phyloP scores from a whole-genome alignment of 2,329 filamentous ascomycete species.

The Colletotrichum falcatum region DNA sequence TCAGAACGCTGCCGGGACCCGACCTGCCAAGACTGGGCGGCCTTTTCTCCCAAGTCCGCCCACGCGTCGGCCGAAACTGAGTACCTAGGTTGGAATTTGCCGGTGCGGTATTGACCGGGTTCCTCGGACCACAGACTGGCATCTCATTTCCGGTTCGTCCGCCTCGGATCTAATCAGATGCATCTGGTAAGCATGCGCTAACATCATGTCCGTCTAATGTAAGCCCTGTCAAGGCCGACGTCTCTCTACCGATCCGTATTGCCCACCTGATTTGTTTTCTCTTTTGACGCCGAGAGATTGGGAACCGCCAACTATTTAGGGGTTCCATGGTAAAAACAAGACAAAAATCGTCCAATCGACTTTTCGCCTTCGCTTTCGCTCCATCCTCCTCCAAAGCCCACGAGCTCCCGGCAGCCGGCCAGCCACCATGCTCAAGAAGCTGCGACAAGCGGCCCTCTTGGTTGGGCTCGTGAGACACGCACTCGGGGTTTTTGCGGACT shows the following conservation, averaged over 20 bases:
- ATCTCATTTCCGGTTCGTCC: background rate
- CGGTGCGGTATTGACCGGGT: background rate
- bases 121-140: background rate
- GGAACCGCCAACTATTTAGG: too few relatives aligned
- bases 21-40: background rate
- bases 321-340: too few relatives aligned
- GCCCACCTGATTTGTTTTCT: background rate
- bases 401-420: background rate
- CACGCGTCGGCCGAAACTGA: background rate
- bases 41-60: background rate
- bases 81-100: slow-evolving; percentile 1
- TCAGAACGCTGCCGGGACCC: slow-evolving; percentile 1
- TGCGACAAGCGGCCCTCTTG: slow-evolving; percentile 49
- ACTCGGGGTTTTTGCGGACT: slow-evolving; percentile 36
- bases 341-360: too few relatives aligned
- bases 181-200: slow-evolving; percentile 49
- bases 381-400: background rate
- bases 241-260: background rate
- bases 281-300: background rate
- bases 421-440: slow-evolving; percentile 40
- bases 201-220: slow-evolving; percentile 11
- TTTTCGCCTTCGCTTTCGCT: background rate
- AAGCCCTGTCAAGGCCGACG: slow-evolving; percentile 2
- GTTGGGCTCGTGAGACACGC: slow-evolving; percentile 47
- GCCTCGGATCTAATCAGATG: slow-evolving; percentile 49